phyloP scores from a whole-genome alignment of 306 rosid species.

The Cucumis hystrix region DNA sequence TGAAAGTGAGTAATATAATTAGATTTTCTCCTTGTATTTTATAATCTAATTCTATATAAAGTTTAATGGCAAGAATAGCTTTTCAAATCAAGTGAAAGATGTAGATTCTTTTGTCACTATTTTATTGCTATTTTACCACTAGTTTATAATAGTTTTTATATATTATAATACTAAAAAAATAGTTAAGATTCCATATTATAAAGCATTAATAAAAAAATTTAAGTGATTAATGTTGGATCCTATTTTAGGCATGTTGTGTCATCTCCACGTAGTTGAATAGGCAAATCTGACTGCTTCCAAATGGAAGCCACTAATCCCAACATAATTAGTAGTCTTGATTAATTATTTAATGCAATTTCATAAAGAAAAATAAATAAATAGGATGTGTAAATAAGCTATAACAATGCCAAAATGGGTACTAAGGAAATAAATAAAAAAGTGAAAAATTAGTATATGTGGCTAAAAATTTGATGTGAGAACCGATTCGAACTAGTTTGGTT shows the following conservation, averaged over 20 bases:
- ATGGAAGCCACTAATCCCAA: conserved; percentile 5
- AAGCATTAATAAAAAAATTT: background rate
- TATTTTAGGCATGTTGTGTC: conserved; percentile 2
- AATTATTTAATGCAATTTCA: background rate
- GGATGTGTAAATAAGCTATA: no score
- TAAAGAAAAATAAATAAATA: background rate
- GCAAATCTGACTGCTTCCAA: background rate
- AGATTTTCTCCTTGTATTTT: background rate
- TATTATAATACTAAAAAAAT: background rate
- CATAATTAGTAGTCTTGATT: background rate
- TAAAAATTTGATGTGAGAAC: no score
- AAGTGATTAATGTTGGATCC: background rate
- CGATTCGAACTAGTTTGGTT: no score
- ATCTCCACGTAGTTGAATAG: background rate
- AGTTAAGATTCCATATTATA: background rate
- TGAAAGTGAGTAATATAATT: background rate
- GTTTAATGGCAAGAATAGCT: background rate
- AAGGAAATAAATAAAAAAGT: no score
- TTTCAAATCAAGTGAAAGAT: background rate
- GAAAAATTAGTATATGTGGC: no score
- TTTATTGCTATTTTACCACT: background rate
- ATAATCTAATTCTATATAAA: background rate
- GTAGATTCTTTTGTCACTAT: background rate
- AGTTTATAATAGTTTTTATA: background rate
- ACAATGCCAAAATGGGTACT: no score